Evolutionary conservation across 768 basidiomycete species (phyloP).

Genomic region (Saitozyma sp.): DNA sequence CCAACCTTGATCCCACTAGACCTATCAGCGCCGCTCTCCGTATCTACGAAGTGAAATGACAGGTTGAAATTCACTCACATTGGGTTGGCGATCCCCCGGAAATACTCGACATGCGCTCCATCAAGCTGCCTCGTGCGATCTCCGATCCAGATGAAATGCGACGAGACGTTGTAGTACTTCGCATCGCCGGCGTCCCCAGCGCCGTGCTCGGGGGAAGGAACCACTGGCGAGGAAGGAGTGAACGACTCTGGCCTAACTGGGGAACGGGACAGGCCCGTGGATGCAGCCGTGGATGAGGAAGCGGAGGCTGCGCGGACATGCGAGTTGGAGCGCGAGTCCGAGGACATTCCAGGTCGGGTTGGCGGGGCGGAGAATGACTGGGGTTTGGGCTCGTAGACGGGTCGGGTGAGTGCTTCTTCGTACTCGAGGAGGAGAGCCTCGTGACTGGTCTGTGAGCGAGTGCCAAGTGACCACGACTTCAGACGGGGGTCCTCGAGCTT

Average conservation of each 20-base stretch:
- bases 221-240: background rate
- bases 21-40: background rate
- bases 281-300: background rate
- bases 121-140: conserved; percentile 89
- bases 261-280: background rate
- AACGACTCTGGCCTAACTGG: background rate
- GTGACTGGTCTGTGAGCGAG: conserved; percentile 59
- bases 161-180: conserved; percentile 82
- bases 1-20: conserved; percentile 84
- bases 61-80: conserved; percentile 27
- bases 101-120: conserved; percentile 84
- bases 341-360: conserved; percentile 20
- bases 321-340: conserved; percentile 52
- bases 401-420: conserved; percentile 84
- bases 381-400: conserved; percentile 6
- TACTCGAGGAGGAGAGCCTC: conserved; percentile 91
- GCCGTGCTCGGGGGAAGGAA: too few relatives aligned
- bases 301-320: conserved; percentile 9
- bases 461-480: too few relatives aligned
- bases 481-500: too few relatives aligned
- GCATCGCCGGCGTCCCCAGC: conserved; percentile 6
- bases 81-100: conserved; percentile 51
- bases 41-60: background rate
- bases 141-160: conserved; percentile 96
- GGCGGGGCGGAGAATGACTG: conserved; percentile 25